Percentiles rank a stretch among this genome's conserved stretches.
Conservation (phyloP, 2,329 filamentous ascomycete species). For the Thermoascus crustaceus region DNA sequence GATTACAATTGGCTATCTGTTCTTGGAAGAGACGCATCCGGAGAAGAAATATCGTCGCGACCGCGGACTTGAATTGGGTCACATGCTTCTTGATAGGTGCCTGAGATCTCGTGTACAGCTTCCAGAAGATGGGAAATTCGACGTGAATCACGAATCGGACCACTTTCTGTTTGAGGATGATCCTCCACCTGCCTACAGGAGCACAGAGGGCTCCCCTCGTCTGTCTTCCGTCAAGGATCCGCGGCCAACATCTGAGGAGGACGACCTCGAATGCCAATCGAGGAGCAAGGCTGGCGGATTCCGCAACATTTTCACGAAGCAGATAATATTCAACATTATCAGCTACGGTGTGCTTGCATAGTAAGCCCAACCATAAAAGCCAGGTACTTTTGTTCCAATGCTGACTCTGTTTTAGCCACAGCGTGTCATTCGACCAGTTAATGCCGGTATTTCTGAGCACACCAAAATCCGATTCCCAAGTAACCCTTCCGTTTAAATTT, state of each 20-base stretch:
- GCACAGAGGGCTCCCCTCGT: constrained; percentile 47
- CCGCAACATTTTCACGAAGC: constrained; percentile 66
- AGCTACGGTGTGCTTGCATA: constrained; percentile 90
- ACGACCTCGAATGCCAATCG: constrained; percentile 34
- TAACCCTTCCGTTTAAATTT: constrained; percentile 75
- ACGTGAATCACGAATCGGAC: constrained; percentile 44
- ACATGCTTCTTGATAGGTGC: constrained; percentile 50
- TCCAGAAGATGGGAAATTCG: constrained; percentile 12
- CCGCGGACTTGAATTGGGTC: constrained; percentile 65
- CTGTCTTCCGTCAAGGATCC: constrained; percentile 29
- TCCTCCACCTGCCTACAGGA: constrained; percentile 60
- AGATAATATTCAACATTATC: constrained; percentile 78
- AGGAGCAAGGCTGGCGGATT: constrained; percentile 36
- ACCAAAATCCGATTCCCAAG: constrained; percentile 41
- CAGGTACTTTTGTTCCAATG: constrained; percentile 4
- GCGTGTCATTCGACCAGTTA: constrained; percentile 91
- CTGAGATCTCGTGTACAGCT: constrained; percentile 21
- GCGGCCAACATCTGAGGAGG: constrained; percentile 24
- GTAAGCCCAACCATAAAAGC: constrained; percentile 50
- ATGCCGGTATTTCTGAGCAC: constrained; percentile 88
- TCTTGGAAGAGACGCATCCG: constrained; percentile 88
- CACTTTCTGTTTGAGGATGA: constrained; percentile 56
- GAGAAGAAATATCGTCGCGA: constrained; percentile 71
- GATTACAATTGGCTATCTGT: constrained; percentile 70
- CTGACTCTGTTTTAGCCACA: constrained; percentile 58